Evolutionary conservation across 331 rosid genomes (phyloP), one percentile per base, ranked within the genome.

Genomic region (Ulmus americana): DNA sequence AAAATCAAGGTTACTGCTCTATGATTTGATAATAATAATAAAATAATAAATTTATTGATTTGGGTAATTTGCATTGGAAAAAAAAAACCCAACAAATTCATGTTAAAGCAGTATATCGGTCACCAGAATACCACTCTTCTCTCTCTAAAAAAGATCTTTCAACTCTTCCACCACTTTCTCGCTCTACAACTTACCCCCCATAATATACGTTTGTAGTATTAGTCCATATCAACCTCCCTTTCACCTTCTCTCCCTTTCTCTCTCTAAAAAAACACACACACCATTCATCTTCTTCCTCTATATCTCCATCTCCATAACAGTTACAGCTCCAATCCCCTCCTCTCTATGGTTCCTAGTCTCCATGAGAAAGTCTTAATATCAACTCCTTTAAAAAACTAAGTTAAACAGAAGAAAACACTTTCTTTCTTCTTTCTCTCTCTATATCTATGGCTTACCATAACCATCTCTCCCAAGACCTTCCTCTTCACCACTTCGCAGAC

Each of bases 371-470:
- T 56, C 9, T 9, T 38, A 56, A 56, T 39, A 50, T 50, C 55
- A 22, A 15, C 55, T n/a, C 18, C 55, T 16, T 50, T 11, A 22
- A 50, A 49, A 50, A 15, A 14, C 55, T 1, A 18, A 50, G 55
- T 50, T 28, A 28, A 28, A 56, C 61, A 22, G n/a, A 48, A 5
- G n/a, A 8, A 20, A 46, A 46, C 53, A 10, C 6, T 57, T 4
- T n/a, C 28, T 51, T 16, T 5, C 8, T n/a, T n/a, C 7, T 18
- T 14, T 18, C 16, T 14, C 15, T 65, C 35, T 55, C 38, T 45
- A 35, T 56, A 38, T 43, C 15, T 40, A 89, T 94, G 99, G 95
- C 99, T 47, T 94, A 84, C 83, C 99, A 81, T 64, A 80, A 83
- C 80, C 90, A 81, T 61, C 79, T 86, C 55, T 68, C 90, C 1